Evolutionary conservation across 148 eudicot genomes (phyloP).

Genomic region (Rhododendron molle): DNA sequence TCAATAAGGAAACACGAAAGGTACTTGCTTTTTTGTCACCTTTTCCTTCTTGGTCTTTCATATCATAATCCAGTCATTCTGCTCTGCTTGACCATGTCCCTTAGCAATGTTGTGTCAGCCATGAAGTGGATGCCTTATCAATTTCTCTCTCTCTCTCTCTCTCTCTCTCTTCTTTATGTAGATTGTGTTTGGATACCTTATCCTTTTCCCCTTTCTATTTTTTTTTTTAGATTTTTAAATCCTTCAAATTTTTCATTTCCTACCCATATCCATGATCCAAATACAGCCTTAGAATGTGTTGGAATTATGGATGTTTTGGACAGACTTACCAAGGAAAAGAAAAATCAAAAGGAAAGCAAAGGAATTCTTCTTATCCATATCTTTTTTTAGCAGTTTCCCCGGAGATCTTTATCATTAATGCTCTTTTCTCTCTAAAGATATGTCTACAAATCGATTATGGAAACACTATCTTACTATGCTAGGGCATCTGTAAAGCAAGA

Average conservation of each 20-base stretch:
- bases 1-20: conserved; percentile 48
- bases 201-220: not conserved
- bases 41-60: not conserved
- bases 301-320: not conserved
- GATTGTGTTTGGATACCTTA: conserved; percentile 9
- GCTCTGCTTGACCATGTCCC: not conserved
- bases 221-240: not conserved
- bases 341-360: not conserved
- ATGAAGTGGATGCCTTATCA: not conserved
- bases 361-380: not conserved
- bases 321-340: not conserved
- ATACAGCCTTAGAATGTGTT: not conserved
- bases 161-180: not conserved
- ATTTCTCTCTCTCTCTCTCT: no score
- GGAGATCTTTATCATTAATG: no score
- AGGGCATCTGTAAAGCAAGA: not conserved
- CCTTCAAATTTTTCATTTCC: not conserved
- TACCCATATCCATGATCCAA: not conserved
- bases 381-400: no score
- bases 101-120: not conserved
- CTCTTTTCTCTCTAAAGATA: not conserved
- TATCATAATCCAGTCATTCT: not conserved
- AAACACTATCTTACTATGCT: not conserved
- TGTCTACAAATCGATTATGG: not conserved
- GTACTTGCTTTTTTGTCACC: conserved; percentile 16